phyloP scores from a whole-genome alignment of 1,139 yeast species.

The Diutina rugosa region DNA sequence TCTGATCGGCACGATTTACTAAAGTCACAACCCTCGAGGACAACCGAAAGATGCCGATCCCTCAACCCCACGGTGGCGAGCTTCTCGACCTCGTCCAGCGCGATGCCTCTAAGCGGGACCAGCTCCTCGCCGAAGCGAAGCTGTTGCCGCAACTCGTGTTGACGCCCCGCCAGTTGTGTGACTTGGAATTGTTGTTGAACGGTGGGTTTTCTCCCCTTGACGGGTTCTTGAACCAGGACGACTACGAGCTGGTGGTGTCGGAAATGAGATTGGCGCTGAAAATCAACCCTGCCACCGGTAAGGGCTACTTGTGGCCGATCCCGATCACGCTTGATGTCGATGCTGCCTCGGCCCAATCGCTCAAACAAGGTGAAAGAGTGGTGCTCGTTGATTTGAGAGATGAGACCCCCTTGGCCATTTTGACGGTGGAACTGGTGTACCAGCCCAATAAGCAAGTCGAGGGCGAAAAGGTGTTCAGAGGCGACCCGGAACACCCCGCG shows the following conservation, averaged over 20 bases:
- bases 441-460: constrained; percentile 68
- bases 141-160: constrained; percentile 40
- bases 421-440: constrained; percentile 70
- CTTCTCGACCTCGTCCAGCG: constrained; percentile 78
- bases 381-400: constrained; percentile 77
- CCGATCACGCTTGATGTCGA: constrained; percentile 84
- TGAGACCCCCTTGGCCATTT: constrained; percentile 66
- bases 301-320: constrained; percentile 81
- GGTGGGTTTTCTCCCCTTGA: constrained; percentile 93
- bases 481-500: constrained; percentile 97
- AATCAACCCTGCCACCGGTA: constrained; percentile 17
- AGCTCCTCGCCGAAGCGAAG: constrained; percentile 7
- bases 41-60: constrained; percentile 35
- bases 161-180: constrained; percentile 87
- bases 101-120: constrained; percentile 22
- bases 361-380: constrained; percentile 47
- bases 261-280: constrained; percentile 56
- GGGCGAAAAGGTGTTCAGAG: constrained; percentile 82
- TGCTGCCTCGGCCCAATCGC: constrained; percentile 33
- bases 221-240: constrained; percentile 74
- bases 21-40: too few species aligned
- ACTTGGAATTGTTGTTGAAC: constrained; percentile 76
- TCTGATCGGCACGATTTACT: not conserved
- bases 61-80: constrained; percentile 84
- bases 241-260: constrained; percentile 69